A percentile compares a stretch with the other conserved stretches of the same genome.
Evolutionary conservation across 2,329 filamentous ascomycete species (phyloP).

Genomic region (Ambrosiella xylebori): DNA sequence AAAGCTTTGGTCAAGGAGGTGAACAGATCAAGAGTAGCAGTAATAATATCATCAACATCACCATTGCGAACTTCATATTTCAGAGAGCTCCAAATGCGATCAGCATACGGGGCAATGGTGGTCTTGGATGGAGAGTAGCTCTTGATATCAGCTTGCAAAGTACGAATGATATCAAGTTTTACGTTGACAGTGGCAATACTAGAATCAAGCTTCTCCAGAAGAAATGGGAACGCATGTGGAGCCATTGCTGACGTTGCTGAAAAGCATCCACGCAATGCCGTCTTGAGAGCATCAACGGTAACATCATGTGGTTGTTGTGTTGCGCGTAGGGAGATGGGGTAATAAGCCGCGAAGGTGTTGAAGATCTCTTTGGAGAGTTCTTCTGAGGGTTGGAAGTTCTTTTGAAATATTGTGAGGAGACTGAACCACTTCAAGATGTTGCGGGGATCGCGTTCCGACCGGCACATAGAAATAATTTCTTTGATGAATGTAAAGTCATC

Average conservation of each 20-base stretch:
- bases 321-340: constrained; percentile 39
- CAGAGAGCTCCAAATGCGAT: constrained; percentile 40
- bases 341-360: constrained; percentile 40
- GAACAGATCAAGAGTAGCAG: constrained; percentile 37
- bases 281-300: constrained; percentile 39
- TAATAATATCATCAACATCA: constrained; percentile 39
- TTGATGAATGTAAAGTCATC: constrained; percentile 28
- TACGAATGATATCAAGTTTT: constrained; percentile 41
- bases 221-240: constrained; percentile 31
- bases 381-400: constrained; percentile 27
- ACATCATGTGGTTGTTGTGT: constrained; percentile 32
- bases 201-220: constrained; percentile 40
- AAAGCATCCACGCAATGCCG: constrained; percentile 35
- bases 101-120: constrained; percentile 30
- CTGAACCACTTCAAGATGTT: constrained; percentile 42
- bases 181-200: constrained; percentile 36
- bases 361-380: constrained; percentile 34
- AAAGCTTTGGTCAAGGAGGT: constrained; percentile 31
- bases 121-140: constrained; percentile 30
- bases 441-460: constrained; percentile 37
- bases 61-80: constrained; percentile 47
- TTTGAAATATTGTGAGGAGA: constrained; percentile 28
- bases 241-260: constrained; percentile 31
- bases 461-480: constrained; percentile 33
- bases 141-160: constrained; percentile 35